These are phyloP conservation scores for Fraxinus paxiana DNA, from an alignment of 305 asterid genomes.

Conservation along the genomic window DNA sequence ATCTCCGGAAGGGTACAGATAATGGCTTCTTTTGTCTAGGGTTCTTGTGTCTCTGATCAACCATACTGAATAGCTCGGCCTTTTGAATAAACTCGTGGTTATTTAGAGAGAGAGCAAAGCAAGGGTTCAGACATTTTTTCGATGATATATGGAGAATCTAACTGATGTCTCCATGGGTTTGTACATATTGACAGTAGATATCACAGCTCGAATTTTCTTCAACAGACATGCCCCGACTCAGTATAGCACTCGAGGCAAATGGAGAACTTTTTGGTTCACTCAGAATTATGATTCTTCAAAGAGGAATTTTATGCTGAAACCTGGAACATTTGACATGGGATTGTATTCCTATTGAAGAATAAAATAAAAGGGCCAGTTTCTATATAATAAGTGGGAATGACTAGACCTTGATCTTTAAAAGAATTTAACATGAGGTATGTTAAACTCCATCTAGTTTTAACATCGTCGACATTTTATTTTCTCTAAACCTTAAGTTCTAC, in stretches of 20 bases:
- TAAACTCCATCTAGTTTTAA: not conserved
- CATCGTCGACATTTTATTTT: too few species aligned
- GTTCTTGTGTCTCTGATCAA: not conserved
- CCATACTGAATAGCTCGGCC: not conserved
- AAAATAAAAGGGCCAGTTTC: not conserved
- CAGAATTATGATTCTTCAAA: not conserved
- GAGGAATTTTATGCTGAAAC: not conserved
- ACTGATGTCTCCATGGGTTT: not conserved
- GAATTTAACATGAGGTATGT: not conserved
- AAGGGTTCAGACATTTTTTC: not conserved
- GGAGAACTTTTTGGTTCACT: not conserved
- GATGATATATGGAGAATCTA: not conserved
- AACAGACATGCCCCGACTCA: not conserved
- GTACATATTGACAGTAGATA: not conserved
- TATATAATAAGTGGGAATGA: not conserved
- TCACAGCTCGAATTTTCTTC: not conserved
- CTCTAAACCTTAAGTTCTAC: not conserved
- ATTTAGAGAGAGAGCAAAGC: not conserved
- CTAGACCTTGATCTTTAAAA: not conserved
- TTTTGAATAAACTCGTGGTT: not conserved
- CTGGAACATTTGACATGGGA: not conserved
- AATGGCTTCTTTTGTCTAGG: not conserved
- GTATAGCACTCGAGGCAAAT: not conserved
- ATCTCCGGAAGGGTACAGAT: not conserved
- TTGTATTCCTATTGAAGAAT: not conserved